Base-by-base conservation (phyloP, 2,329 filamentous ascomycete species). In the Madurella fahalii region DNA sequence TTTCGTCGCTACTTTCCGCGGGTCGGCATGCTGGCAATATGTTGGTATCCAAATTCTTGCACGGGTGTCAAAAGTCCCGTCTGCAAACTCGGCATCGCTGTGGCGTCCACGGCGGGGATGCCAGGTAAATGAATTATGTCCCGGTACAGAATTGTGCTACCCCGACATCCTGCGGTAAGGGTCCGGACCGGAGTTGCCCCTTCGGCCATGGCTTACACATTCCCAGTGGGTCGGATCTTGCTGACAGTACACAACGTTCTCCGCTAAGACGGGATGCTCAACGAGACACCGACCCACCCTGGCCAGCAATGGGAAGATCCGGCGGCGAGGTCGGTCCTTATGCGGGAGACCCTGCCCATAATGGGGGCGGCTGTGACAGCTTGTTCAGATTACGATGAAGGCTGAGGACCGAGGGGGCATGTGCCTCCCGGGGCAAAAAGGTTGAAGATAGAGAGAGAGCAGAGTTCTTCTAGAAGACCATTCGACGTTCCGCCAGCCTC, bases 211-310 rank as follows among this genome's bases (percentile, higher is more conserved):
- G 39, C 40, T 49, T 20, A 8, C 40, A 39, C 32, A 37, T 32
- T 44, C 18, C 46, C 41, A 45, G 40, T 31, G 13, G n/a, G 34
- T 32, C 40, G 40, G 40, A 45, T 45, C 32, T 31, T 30, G 52
- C 46, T 49, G 32, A 49, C 52, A 4, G 15, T 44, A 46, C 32
- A 53, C n/a, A n/a, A n/a, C n/a, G n/a, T 49, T 49, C 46, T 40
- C 18, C 32, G 5, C 18, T 13, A 20, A 9, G n/a, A 30, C 7
- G 25, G 25, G 25, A 7, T 7, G 25, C 25, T 25, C 25, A 7
- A 25, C 25, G 25, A n/a, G n/a, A n/a, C n/a, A n/a, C n/a, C n/a
- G n/a, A 25, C 25, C 25, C 25, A 12, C 15, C 12, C n/a, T 12
- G 16, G 34, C 34, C 34, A 37, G 34, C 34, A 4, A 39, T 45